A percentile compares a stretch with the other conserved stretches of the same genome.
Evolutionary conservation across 306 rosid genomes (phyloP).

Genomic region (Lathyrus sativus): DNA sequence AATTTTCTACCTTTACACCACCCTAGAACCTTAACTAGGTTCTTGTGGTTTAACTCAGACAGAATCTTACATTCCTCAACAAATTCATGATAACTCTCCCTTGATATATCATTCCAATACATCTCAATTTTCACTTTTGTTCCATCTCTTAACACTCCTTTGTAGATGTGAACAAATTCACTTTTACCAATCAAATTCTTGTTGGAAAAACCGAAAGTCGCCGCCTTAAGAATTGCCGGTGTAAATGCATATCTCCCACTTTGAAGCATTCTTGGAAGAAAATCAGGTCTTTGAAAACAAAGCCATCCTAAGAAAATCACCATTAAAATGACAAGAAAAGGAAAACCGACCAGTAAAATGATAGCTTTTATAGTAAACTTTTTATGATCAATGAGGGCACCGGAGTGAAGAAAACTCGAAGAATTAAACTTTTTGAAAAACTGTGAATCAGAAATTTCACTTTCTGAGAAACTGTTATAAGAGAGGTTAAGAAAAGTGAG

Average conservation of each 20-base stretch:
- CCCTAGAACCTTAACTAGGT: conserved; percentile 57
- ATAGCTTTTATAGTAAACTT: conserved; percentile 50
- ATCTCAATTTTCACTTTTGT: conserved; percentile 66
- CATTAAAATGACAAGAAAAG: conserved; percentile 53
- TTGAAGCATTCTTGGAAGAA: conserved; percentile 53
- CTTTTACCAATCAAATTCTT: conserved; percentile 56
- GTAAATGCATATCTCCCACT: conserved; percentile 44
- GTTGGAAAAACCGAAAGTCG: conserved; percentile 54
- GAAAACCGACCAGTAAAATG: conserved; percentile 55
- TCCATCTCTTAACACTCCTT: conserved; percentile 61
- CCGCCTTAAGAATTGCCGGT: conserved; percentile 55
- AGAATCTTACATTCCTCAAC: conserved; percentile 60
- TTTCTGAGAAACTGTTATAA: conserved; percentile 59
- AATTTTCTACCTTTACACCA: conserved; percentile 58
- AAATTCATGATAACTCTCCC: conserved; percentile 38
- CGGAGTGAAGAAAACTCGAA: conserved; percentile 65
- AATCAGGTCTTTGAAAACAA: conserved; percentile 66
- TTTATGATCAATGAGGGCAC: conserved; percentile 48
- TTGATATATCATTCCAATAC: conserved; percentile 47
- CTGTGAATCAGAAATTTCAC: conserved; percentile 44
- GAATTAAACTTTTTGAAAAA: conserved; percentile 56
- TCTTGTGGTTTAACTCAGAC: conserved; percentile 53
- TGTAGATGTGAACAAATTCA: conserved; percentile 58
- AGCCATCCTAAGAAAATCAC: conserved; percentile 57
- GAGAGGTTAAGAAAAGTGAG: conserved; percentile 64